These are phyloP conservation scores for Ilyonectria sp. DNA, from an alignment of 2,329 filamentous ascomycete species.

Conservation along the genomic window DNA sequence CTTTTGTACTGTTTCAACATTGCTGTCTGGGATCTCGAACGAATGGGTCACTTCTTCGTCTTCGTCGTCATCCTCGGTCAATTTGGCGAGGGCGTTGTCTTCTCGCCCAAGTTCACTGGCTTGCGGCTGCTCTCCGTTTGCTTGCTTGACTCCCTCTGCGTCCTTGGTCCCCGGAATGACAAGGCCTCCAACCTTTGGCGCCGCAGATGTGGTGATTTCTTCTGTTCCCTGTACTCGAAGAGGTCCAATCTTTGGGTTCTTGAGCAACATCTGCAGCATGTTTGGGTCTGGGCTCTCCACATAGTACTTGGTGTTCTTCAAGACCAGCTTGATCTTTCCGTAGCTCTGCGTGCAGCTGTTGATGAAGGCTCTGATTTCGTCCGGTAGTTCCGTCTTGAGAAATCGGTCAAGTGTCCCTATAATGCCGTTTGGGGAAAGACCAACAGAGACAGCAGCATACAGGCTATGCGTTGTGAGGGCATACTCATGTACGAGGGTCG, in stretches of 20 bases:
- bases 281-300: conserved; percentile 87
- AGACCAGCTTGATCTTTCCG: conserved; percentile 89
- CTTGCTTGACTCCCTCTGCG: conserved; percentile 86
- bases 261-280: conserved; percentile 82
- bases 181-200: conserved; percentile 82
- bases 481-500: conserved; percentile 90
- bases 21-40: conserved; percentile 82
- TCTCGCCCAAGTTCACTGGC: background rate
- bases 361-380: conserved; percentile 80
- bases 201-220: conserved; percentile 79
- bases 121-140: conserved; percentile 47
- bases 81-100: background rate
- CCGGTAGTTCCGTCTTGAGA: conserved; percentile 84
- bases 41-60: conserved; percentile 83
- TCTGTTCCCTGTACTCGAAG: conserved; percentile 76
- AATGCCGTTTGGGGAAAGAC: conserved; percentile 72
- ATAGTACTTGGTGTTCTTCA: conserved; percentile 90
- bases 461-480: conserved; percentile 87
- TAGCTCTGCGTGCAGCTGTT: conserved; percentile 83
- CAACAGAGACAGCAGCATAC: conserved; percentile 91
- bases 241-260: conserved; percentile 82
- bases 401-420: conserved; percentile 86
- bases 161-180: conserved; percentile 92
- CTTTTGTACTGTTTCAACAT: conserved; percentile 85
- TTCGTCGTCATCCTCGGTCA: conserved; percentile 79